These are phyloP conservation scores for Starmerella potacharoeniae DNA, from an alignment of 805 yeast genomes.

Conservation along the genomic window DNA sequence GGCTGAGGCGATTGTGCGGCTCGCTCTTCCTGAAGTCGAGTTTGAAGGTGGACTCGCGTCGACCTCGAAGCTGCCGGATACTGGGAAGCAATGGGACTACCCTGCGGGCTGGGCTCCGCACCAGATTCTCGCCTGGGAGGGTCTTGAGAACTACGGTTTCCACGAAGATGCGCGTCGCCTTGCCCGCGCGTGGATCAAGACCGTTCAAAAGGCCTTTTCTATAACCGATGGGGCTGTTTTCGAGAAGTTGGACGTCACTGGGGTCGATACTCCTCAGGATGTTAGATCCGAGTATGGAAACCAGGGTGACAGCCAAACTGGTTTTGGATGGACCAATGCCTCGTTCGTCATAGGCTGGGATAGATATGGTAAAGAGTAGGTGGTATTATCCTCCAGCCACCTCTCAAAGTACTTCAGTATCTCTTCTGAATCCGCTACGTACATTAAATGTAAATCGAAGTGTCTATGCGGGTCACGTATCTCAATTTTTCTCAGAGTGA, in stretches of 20 bases:
- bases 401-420: no score
- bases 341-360: slow-evolving; percentile 36
- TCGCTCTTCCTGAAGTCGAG: slow-evolving; percentile 60
- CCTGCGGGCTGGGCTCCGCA: slow-evolving; percentile 99
- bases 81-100: slow-evolving; percentile 83
- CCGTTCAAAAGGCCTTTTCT: slow-evolving; percentile 71
- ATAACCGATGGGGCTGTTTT: slow-evolving; percentile 91
- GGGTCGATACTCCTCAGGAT: slow-evolving; percentile 71
- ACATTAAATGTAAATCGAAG: no score
- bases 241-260: slow-evolving; percentile 85
- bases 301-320: slow-evolving; percentile 94
- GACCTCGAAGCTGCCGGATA: slow-evolving; percentile 72
- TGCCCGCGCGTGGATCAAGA: slow-evolving; percentile 76
- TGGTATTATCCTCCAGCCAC: no score
- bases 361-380: neutral
- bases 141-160: slow-evolving; percentile 62
- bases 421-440: no score
- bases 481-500: no score
- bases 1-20: slow-evolving; percentile 49
- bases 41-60: slow-evolving; percentile 81
- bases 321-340: slow-evolving; percentile 97
- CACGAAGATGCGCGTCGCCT: slow-evolving; percentile 53
- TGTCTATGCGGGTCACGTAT: no score
- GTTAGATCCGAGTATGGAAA: slow-evolving; percentile 96
- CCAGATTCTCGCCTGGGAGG: slow-evolving; percentile 89